Evolutionary conservation across 768 basidiomycete species (phyloP), one percentile per base, ranked within the genome.

Genomic region (Suillus clintonianus): DNA sequence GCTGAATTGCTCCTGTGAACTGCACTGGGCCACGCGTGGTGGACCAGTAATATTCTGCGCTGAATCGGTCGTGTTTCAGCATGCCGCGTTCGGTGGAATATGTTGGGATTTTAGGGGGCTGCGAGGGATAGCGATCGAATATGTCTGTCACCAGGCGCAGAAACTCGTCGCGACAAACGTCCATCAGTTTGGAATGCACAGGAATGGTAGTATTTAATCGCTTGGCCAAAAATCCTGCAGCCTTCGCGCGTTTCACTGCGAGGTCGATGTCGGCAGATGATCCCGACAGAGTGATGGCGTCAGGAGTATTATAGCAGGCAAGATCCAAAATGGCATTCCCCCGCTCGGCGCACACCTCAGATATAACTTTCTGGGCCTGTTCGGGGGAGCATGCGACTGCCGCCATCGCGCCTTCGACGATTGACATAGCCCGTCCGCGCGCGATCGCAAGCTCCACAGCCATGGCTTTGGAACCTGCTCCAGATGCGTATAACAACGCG

Each of bases 391-490:
- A 82, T 1, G 72, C 67, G 4, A 83, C 47, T 3, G 81, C 82
- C 4, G 81, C 82, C 83, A 84, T 84, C 1, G 77, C 73, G 0
- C 63, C 59, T 63, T 83, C 80, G 14, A 77, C 64, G 0, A 69
- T 58, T 1, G 72, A 65, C 70, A 83, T 73, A 3, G 78, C 74
- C 32, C 64, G 61, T 22, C 80, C 80, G n/a, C 81, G 78, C 45
- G 77, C 77, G 58, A 83, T 78, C 1, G 82, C 76, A 7, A 84
- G 64, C 65, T 82, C 80, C 36, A 84, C 57, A 3, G 80, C 81
- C 75, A 81, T 72, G 0, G 72, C 74, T 55, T 77, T 77, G 0
- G 79, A 67, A 2, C 69, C 76, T 4, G 83, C 80, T 24, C 81
- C 81, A 5, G 80, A 81, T 0, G 81, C 77, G 61, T 81, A 82